phyloP scores from a whole-genome alignment of 2,329 filamentous ascomycete genomes.

The Eurotiales sp. region DNA sequence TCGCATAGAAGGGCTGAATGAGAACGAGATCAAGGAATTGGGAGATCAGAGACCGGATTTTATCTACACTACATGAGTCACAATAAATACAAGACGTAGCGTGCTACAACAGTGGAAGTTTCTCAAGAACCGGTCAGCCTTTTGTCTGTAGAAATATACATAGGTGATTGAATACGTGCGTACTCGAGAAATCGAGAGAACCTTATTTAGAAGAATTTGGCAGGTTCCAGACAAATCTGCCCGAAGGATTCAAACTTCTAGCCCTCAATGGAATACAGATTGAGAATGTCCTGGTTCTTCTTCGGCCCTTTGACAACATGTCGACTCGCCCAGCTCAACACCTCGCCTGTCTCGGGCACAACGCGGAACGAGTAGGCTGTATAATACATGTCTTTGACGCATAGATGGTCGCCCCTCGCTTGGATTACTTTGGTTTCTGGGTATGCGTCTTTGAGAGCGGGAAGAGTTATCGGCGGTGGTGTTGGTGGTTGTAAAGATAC shows the following conservation, averaged over 20 bases:
- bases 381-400: conserved; percentile 45
- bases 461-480: conserved; percentile 2
- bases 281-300: conserved; percentile 45
- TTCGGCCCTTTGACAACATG: conserved; percentile 45
- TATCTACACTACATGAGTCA: conserved; percentile 52
- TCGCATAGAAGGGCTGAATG: conserved; percentile 61
- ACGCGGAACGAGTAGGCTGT: conserved; percentile 43
- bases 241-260: not conserved
- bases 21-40: conserved; percentile 59
- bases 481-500: conserved; percentile 21
- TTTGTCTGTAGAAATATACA: not conserved
- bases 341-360: conserved; percentile 25
- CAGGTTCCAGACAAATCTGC: too few relatives aligned
- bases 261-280: conserved; percentile 27
- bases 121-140: not conserved
- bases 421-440: conserved; percentile 27
- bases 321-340: conserved; percentile 41
- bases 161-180: not conserved
- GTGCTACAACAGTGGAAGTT: not conserved
- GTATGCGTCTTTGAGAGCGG: not conserved
- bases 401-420: conserved; percentile 42
- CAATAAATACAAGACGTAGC: not conserved
- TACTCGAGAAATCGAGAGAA: not conserved
- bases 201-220: too few relatives aligned
- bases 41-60: conserved; percentile 72